Base-by-base conservation (phyloP, 2,329 filamentous ascomycete genomes). In the Mariannaea elegans region DNA sequence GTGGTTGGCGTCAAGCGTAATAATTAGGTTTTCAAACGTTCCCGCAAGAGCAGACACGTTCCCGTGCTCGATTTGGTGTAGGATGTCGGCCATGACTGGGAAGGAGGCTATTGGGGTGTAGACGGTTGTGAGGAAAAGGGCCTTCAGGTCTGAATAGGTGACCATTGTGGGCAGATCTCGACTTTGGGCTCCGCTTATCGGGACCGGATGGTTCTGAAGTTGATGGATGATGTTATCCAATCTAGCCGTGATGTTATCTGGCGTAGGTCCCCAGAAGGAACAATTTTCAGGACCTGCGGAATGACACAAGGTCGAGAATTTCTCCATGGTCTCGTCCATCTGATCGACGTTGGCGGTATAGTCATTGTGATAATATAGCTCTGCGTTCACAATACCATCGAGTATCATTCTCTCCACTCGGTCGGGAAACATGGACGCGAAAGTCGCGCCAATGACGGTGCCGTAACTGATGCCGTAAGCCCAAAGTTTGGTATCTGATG, bases 341-440 rank as follows among this genome's bases (percentile, higher is more conserved):
- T 71, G 61, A 23, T 62, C 64, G 9, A 71, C 34, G 31, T 59
- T 69, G 18, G 61, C 60, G 38, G 55, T 61, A 65, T 65, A 68
- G 62, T 65, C 51, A 21, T 70, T 71, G n/a, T 61, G 16, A n/a
- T 56, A 56, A 27, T 72, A 71, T 13, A 68, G 48, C 10, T 70
- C 66, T 16, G 66, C 63, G 39, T 72, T 59, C 29, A 70, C 4
- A 38, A 71, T 46, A 24, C 71, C 68, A 59, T 78, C 76, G 16
- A 78, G 66, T 9, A 78, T 38, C 62, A 78, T 71, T 52, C 73
- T 71, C 14, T 71, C 76, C n/a, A 78, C 67, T 8, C 73, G 68
- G n/a, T 75, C 75, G 2, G 76, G 76, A 65, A 77, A 78, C 71
- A 78, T 74, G 21, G 75, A 72, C 14, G 76, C 75, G 54, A 76